These are phyloP conservation scores for Manihot esculenta DNA, from an alignment of 441 rosid species.

Conservation along the genomic window DNA sequence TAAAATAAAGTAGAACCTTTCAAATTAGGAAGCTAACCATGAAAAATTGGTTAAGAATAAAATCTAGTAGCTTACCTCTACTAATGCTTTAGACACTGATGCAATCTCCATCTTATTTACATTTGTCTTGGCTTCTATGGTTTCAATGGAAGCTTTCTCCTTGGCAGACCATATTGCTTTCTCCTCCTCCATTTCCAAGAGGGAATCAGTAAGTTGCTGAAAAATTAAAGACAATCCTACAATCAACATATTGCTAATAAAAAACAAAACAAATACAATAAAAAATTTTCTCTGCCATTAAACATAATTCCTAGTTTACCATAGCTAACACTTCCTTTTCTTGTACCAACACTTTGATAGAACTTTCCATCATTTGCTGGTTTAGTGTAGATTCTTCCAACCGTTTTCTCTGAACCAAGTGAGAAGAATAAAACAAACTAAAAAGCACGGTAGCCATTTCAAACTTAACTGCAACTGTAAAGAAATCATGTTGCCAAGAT, in stretches of 20 bases:
- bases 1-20: neutral
- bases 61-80: conserved; percentile 49
- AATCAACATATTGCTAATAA: conserved; percentile 11
- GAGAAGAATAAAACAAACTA: conserved; percentile 8
- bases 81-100: conserved; percentile 47
- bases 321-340: conserved; percentile 92
- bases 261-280: conserved; percentile 2
- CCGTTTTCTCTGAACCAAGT: conserved; percentile 45
- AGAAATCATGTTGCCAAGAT: neutral
- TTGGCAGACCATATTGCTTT: conserved; percentile 77
- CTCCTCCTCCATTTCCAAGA: conserved; percentile 92
- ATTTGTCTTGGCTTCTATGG: conserved; percentile 60
- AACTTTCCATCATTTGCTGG: conserved; percentile 55
- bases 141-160: conserved; percentile 64
- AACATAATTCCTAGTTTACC: conserved; percentile 41
- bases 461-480: neutral
- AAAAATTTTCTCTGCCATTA: conserved; percentile 4
- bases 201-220: conserved; percentile 82
- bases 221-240: conserved; percentile 25
- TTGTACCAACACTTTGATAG: conserved; percentile 50
- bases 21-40: neutral
- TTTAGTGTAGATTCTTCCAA: conserved; percentile 62
- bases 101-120: conserved; percentile 39
- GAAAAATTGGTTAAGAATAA: neutral
- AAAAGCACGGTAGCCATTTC: conserved; percentile 12